Evolutionary conservation across 129 eudicot species (phyloP).

Genomic region (Deinandra increscens): DNA sequence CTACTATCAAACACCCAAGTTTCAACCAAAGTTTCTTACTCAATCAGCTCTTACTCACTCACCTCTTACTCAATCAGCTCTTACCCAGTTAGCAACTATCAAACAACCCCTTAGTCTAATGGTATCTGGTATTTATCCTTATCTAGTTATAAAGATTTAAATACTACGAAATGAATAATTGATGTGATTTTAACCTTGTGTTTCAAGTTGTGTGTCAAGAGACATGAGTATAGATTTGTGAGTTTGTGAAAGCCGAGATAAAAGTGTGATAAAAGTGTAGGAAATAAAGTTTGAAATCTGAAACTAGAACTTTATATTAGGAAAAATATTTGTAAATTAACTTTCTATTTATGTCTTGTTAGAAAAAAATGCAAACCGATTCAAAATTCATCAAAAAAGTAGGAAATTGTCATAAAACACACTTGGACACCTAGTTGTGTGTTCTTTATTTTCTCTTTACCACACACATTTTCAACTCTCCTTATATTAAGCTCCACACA

Average conservation of each 20-base stretch:
- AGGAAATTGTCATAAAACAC: conserved; percentile 16
- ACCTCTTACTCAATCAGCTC: no score
- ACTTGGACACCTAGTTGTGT: conserved; percentile 13
- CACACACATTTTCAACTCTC: conserved; percentile 30
- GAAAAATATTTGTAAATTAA: not conserved
- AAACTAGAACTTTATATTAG: not conserved
- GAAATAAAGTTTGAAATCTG: not conserved
- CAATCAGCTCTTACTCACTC: no score
- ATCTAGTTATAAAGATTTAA: no score
- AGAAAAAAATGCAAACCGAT: not conserved
- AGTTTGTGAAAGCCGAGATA: not conserved
- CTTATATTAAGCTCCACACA: conserved; percentile 21
- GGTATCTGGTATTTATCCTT: no score
- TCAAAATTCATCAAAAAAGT: not conserved
- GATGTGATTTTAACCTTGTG: no score
- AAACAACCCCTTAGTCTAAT: no score
- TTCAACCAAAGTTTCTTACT: no score
- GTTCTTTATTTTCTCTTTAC: conserved; percentile 33
- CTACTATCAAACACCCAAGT: no score
- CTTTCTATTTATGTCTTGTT: not conserved
- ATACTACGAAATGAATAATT: no score
- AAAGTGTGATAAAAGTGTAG: not conserved
- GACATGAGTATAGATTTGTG: no score
- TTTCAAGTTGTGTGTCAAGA: not conserved
- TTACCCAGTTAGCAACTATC: no score